phyloP scores from a whole-genome alignment of 148 eudicot genomes.

The Nyssa sinensis region DNA sequence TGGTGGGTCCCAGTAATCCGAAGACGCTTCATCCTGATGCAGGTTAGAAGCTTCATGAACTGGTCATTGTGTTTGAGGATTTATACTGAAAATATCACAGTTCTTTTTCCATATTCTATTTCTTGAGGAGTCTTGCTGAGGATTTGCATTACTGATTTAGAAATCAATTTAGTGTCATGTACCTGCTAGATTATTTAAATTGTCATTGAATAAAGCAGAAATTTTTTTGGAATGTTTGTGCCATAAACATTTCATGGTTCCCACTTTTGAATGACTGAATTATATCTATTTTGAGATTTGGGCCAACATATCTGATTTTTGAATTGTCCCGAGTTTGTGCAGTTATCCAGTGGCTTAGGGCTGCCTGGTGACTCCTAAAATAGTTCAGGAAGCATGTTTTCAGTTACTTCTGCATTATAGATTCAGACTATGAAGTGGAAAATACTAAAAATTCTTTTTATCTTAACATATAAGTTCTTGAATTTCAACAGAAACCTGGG shows the following conservation, averaged over 20 bases:
- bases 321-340: too few species aligned
- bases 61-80: constrained; percentile 1
- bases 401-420: background rate
- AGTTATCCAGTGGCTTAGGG: background rate
- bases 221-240: background rate
- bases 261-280: background rate
- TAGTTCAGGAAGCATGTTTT: background rate
- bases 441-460: too few species aligned
- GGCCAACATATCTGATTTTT: background rate
- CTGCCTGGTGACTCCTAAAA: background rate
- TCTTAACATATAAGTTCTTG: background rate
- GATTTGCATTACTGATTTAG: background rate
- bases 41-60: constrained; percentile 47
- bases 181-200: background rate
- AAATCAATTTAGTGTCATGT: background rate
- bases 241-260: background rate
- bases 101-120: background rate
- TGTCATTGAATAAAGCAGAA: background rate
- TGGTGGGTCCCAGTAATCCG: constrained; percentile 89
- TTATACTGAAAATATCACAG: background rate
- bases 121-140: background rate
- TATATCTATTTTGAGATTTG: background rate
- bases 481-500: background rate
- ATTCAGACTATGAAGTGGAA: background rate
- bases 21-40: constrained; percentile 87